Conservation (phyloP, 768 basidiomycete species). For the Pholiota molesta region DNA sequence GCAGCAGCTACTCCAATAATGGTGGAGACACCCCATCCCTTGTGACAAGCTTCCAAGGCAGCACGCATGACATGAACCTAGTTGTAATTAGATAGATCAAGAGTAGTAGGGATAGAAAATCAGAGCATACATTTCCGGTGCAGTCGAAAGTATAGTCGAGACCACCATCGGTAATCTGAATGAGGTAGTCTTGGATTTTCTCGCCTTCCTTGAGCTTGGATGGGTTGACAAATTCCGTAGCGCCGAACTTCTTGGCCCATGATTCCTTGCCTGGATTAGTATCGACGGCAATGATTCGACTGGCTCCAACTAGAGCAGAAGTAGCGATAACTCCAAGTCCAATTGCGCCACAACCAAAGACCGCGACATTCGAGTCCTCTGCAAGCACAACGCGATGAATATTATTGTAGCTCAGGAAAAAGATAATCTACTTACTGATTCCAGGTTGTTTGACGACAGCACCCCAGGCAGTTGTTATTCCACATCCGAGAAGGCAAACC, state of each 20-base stretch:
- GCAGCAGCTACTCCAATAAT: slow-evolving; percentile 97
- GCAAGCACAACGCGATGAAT: slow-evolving; percentile 5
- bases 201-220: slow-evolving; percentile 68
- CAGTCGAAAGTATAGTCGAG: slow-evolving; percentile 97
- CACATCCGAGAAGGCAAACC: slow-evolving; percentile 95
- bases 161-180: slow-evolving; percentile 95
- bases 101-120: not conserved
- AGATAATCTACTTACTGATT: slow-evolving; percentile 54
- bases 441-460: slow-evolving; percentile 91
- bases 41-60: slow-evolving; percentile 98
- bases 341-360: slow-evolving; percentile 97
- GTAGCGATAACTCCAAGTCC: slow-evolving; percentile 93
- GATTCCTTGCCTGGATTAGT: slow-evolving; percentile 83
- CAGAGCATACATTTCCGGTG: slow-evolving; percentile 73
- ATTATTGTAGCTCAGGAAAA: slow-evolving; percentile 3
- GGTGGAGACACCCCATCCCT: slow-evolving; percentile 97
- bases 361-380: slow-evolving; percentile 88
- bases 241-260: slow-evolving; percentile 93
- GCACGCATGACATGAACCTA: slow-evolving; percentile 92
- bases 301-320: slow-evolving; percentile 74
- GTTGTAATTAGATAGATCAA: not conserved
- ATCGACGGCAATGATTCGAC: slow-evolving; percentile 91
- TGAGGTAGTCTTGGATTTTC: slow-evolving; percentile 85
- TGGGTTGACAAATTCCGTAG: slow-evolving; percentile 94
- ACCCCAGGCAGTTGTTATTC: slow-evolving; percentile 99